Base-by-base conservation (phyloP, 495 filamentous ascomycete genomes). In the Penicillium egyptiacum region DNA sequence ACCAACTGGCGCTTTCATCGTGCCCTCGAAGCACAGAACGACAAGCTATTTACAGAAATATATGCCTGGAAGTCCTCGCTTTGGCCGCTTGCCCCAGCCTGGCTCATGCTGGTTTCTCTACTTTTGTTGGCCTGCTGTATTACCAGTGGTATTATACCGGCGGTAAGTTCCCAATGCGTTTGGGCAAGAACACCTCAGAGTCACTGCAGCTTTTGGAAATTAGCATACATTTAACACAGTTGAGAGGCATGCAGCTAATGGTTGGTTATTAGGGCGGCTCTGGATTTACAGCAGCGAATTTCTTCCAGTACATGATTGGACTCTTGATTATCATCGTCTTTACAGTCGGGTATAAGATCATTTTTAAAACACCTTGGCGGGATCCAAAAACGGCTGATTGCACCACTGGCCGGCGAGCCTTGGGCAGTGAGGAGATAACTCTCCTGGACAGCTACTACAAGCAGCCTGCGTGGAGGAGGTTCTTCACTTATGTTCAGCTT, bases 221-320 rank as follows among this genome's bases (percentile, higher is more conserved):
- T 28, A 28, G 26, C 26, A 28, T 28, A 28, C 26, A 28, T 28
- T 28, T 28, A 28, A 28, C 26, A 28, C 26, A 1, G 1, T 5
- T 28, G 1, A 8, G 26, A 28, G 26, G 0, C 26, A 28, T 28
- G 26, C 26, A 9, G 26, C 26, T 28, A 28, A 28, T 28, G 26
- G 7, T 28, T 28, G 7, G 9, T 30, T 11, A 10, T 10, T 10
- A 50, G 50, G 37, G 50, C 11, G 37, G 16, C 7, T 5, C 16
- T 7, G 39, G 25, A 1, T 53, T 53, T n/a, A 62, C 63, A 2
- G 66, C 62, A 16, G 50, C 60, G 6, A 62, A 66, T 28, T 71
- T 71, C 53, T 71, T 71, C 57, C 64, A 68, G 19, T 68, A 73
- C 22, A 70, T 68, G 42, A 56, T 73, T 22, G 68, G 68, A 1